Evolutionary conservation across 768 basidiomycete species (phyloP), one percentile per base, ranked within the genome.

Genomic region (Sporobolomyces pararoseus): DNA sequence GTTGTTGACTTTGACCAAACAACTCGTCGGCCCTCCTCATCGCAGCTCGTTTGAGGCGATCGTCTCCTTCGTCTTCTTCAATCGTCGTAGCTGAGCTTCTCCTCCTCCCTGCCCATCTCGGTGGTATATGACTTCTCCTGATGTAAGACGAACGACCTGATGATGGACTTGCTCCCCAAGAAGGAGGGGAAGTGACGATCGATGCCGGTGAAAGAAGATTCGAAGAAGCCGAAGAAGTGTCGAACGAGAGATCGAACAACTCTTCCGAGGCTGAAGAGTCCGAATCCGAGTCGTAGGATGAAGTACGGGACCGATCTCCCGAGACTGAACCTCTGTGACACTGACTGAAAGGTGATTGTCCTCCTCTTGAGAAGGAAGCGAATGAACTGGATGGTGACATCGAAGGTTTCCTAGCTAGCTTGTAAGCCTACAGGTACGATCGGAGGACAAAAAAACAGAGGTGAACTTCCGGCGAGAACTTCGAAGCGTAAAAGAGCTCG

Each of bases 371-470:
- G 65, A 35, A 37, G 13, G 37, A 19, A 17, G 34, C 29, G 65
- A 63, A 51, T 1, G 57, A 44, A 21, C 12, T 31, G 5, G 65
- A 50, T n/a, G 47, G 55, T 2, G 50, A 59, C 9, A 49, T 19
- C 1, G 64, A 62, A 21, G 61, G 54, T 19, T 47, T 49, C 14
- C 59, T 58, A 3, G 44, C 59, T 21, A 70, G 59, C 29, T 70
- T 70, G 64, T 70, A 65, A 5, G 69, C 58, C 69, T 70, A 53
- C 17, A 31, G 14, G 16, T 27, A 23, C 17, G n/a, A n/a, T n/a
- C n/a, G n/a, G n/a, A n/a, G n/a, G n/a, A n/a, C n/a, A n/a, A n/a
- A n/a, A n/a, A n/a, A n/a, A n/a, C n/a, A n/a, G n/a, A n/a, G n/a
- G n/a, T n/a, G n/a, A n/a, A n/a, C n/a, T n/a, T n/a, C n/a, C n/a